Conservation (phyloP, 140 eudicot species). For the Anethum foeniculum region DNA sequence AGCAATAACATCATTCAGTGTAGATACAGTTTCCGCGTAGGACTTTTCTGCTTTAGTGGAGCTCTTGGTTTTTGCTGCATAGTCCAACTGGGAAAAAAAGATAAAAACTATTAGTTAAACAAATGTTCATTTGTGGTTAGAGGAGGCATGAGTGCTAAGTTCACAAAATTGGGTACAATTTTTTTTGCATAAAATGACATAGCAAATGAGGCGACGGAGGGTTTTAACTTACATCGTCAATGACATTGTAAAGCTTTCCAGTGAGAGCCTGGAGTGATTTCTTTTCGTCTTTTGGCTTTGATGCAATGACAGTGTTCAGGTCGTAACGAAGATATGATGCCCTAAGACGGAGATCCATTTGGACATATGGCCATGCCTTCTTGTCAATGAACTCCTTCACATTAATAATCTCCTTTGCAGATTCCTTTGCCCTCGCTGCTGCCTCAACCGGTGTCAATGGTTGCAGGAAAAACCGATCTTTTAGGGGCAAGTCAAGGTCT, state of each 20-base stretch:
- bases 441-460: conserved; percentile 75
- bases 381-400: conserved; percentile 73
- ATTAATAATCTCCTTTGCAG: conserved; percentile 74
- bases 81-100: conserved; percentile 55
- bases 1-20: conserved; percentile 63
- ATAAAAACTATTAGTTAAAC: not conserved
- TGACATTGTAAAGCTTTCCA: conserved; percentile 64
- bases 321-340: conserved; percentile 82
- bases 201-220: not conserved
- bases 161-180: no score
- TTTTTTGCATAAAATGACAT: no score
- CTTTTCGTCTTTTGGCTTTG: conserved; percentile 82
- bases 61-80: conserved; percentile 95
- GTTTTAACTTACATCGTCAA: conserved; percentile 48
- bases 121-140: not conserved
- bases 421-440: conserved; percentile 69
- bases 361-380: conserved; percentile 99
- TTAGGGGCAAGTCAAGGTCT: conserved; percentile 55
- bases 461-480: conserved; percentile 68
- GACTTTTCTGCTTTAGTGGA: conserved; percentile 75
- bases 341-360: conserved; percentile 75
- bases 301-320: conserved; percentile 76
- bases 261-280: conserved; percentile 64
- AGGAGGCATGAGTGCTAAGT: not conserved
- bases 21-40: conserved; percentile 68